These are phyloP conservation scores for Pseudocercospora macadamiae DNA, from an alignment of 2,329 filamentous ascomycete species.

Conservation along the genomic window DNA sequence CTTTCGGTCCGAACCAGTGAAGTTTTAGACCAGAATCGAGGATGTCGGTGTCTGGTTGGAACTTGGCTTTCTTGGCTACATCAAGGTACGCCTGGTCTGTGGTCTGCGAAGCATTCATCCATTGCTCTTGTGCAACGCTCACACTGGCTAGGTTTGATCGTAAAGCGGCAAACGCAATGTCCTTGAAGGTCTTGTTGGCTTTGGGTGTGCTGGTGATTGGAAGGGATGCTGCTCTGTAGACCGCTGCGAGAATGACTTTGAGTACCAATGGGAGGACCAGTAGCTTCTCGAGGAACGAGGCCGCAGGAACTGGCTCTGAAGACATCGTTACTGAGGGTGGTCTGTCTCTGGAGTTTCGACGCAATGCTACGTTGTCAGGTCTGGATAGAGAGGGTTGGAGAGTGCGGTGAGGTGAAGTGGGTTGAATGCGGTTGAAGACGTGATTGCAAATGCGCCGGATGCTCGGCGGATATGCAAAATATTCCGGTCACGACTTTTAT, in stretches of 20 bases:
- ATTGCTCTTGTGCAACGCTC: constrained; percentile 42
- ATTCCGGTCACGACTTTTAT: too few species aligned
- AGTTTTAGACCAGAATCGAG: constrained; percentile 50
- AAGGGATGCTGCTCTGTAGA: constrained; percentile 38
- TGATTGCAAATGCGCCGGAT: too few species aligned
- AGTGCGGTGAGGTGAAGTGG: too few species aligned
- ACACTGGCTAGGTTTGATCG: constrained; percentile 28
- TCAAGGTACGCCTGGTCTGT: constrained; percentile 42
- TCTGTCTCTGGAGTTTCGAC: too few species aligned
- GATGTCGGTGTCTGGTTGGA: constrained; percentile 44
- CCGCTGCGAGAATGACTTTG: constrained; percentile 38
- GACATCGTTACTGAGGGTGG: not conserved
- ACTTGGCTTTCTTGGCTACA: constrained; percentile 39
- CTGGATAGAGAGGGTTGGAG: too few species aligned
- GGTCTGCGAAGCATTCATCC: constrained; percentile 29
- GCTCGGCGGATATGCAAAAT: too few species aligned
- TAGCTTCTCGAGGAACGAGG: constrained; percentile 21
- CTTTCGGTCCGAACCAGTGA: constrained; percentile 50
- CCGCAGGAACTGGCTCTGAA: not conserved
- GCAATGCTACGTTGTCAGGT: too few species aligned
- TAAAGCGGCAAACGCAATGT: constrained; percentile 32
- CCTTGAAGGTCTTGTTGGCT: constrained; percentile 31
- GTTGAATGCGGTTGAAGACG: too few species aligned
- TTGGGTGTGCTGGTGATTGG: constrained; percentile 40
- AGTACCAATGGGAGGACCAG: constrained; percentile 18